Percentiles rank a stretch among this genome's conserved stretches.
Evolutionary conservation across 139 green algal genomes (phyloP).

Genomic region (Limnomonas spitsbergensis): DNA sequence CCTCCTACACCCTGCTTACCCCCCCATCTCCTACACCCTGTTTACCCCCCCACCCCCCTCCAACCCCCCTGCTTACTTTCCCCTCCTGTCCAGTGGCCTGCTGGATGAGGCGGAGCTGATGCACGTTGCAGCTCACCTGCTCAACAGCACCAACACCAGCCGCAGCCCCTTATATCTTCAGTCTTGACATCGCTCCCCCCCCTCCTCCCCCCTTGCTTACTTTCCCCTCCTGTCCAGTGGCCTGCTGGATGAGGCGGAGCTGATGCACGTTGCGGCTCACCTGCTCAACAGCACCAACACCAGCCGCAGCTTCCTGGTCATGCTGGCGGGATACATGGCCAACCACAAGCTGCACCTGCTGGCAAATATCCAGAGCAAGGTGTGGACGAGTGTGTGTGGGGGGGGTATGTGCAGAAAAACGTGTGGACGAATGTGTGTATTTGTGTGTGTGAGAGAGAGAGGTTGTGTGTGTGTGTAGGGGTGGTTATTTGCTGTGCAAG

Average conservation of each 20-base stretch:
- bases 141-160: neutral
- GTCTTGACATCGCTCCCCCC: no score
- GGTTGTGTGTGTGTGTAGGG: no score
- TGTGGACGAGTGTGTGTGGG: constrained; percentile 10
- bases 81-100: constrained; percentile 46
- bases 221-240: constrained; percentile 38
- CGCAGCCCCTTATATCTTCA: constrained; percentile 32
- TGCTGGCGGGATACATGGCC: constrained; percentile 41
- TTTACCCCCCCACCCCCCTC: no score
- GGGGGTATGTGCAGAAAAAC: neutral
- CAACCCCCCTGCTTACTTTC: no score
- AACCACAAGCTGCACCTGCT: constrained; percentile 32
- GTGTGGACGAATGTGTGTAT: neutral
- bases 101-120: constrained; percentile 51
- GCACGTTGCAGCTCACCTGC: constrained; percentile 38
- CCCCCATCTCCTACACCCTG: no score
- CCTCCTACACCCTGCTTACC: no score
- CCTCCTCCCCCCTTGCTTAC: no score
- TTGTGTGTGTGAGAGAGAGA: no score
- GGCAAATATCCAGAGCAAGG: constrained; percentile 19
- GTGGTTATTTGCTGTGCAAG: no score
- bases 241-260: constrained; percentile 47
- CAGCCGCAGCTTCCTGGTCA: constrained; percentile 26
- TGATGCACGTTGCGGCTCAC: constrained; percentile 44
- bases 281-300: constrained; percentile 15